Evolutionary conservation across 1,139 yeast genomes (phyloP).

Genomic region (Debaryomyces singareniensis): DNA sequence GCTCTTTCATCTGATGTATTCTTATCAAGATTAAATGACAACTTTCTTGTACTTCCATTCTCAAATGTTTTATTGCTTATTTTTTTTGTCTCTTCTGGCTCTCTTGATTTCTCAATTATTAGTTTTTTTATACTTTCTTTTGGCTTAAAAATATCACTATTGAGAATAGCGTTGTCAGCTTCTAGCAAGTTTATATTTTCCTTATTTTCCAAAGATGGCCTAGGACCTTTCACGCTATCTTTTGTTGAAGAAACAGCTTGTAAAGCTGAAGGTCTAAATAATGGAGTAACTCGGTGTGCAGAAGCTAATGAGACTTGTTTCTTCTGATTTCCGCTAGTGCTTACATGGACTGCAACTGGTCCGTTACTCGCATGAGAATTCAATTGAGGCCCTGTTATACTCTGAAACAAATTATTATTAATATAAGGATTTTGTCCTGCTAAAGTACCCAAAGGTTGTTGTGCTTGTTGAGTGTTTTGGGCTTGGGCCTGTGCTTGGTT

Average conservation of each 20-base stretch:
- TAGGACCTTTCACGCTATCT: not conserved
- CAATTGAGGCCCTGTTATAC: conserved; percentile 23
- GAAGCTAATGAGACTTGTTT: conserved; percentile 55
- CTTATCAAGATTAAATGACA: conserved; percentile 25
- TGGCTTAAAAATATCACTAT: conserved; percentile 71
- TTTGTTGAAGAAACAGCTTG: conserved; percentile 3
- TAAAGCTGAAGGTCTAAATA: conserved; percentile 21
- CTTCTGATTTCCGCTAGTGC: conserved; percentile 32
- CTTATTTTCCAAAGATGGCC: conserved; percentile 12
- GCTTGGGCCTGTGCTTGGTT: conserved; percentile 1
- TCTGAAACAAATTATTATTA: conserved; percentile 55
- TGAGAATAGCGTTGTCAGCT: conserved; percentile 61
- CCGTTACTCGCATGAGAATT: conserved; percentile 8
- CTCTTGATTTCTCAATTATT: conserved; percentile 42
- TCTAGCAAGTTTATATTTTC: conserved; percentile 13
- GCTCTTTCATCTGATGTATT: conserved; percentile 1
- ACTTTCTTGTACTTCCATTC: conserved; percentile 22
- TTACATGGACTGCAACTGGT: conserved; percentile 51
- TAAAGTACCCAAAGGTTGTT: conserved; percentile 34
- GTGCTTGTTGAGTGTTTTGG: conserved; percentile 11
- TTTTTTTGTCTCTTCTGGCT: no score
- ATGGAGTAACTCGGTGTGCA: conserved; percentile 58
- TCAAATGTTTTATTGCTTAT: conserved; percentile 6
- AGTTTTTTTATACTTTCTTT: conserved; percentile 51
- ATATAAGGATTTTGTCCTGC: conserved; percentile 69